These are phyloP conservation scores for Neonothopanus nambi DNA, from an alignment of 1,284 basidiomycete species.

Conservation along the genomic window DNA sequence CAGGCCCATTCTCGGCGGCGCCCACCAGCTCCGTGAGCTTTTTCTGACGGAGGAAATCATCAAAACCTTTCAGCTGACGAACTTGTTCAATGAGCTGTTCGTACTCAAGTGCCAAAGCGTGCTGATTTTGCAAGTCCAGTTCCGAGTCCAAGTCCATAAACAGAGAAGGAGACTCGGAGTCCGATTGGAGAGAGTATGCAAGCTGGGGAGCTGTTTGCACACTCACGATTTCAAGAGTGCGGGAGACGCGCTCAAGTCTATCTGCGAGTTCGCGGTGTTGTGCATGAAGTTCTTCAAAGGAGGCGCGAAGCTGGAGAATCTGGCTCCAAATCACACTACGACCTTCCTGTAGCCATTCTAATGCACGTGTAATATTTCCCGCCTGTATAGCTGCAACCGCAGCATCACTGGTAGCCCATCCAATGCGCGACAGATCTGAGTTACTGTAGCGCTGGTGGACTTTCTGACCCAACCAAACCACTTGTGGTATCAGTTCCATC, in stretches of 20 bases:
- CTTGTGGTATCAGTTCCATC: slow-evolving; percentile 7
- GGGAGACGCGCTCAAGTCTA: background rate
- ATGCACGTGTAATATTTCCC: background rate
- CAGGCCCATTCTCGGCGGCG: slow-evolving; percentile 10
- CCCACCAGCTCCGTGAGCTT: background rate
- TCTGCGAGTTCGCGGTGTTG: slow-evolving; percentile 1
- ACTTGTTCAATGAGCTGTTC: slow-evolving; percentile 8
- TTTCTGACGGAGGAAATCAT: slow-evolving; percentile 11
- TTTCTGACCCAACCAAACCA: slow-evolving; percentile 9
- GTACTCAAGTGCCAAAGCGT: background rate
- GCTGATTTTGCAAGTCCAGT: background rate
- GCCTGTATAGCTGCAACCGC: slow-evolving; percentile 4
- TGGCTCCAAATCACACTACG: slow-evolving; percentile 11
- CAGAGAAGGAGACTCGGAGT: background rate
- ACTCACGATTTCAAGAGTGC: background rate
- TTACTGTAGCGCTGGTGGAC: background rate
- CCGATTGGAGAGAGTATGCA: too few species aligned
- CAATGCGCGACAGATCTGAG: background rate
- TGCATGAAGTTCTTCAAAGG: slow-evolving; percentile 4
- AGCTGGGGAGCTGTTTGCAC: too few species aligned
- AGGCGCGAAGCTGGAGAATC: slow-evolving; percentile 7
- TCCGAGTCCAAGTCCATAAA: too few species aligned
- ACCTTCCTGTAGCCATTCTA: slow-evolving; percentile 13
- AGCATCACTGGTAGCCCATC: slow-evolving; percentile 3
- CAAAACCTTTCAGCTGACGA: background rate